These are phyloP conservation scores for Sarocladium kiliense DNA, from an alignment of 2,329 filamentous ascomycete species.

Conservation along the genomic window DNA sequence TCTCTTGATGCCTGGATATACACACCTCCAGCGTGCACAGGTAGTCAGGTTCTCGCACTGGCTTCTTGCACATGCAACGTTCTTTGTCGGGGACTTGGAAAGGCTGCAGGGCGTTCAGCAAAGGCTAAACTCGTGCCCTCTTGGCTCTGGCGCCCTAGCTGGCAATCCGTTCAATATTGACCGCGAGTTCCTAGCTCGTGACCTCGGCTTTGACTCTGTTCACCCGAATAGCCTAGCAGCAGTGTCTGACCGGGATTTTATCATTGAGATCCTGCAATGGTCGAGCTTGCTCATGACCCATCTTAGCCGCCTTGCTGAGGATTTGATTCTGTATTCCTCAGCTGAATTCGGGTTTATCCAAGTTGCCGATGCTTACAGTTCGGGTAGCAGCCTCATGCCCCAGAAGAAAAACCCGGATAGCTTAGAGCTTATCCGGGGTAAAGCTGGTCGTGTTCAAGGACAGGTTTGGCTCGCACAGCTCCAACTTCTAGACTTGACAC, in stretches of 20 bases:
- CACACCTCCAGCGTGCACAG: slow-evolving; percentile 18
- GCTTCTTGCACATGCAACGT: slow-evolving; percentile 18
- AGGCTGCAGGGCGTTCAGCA: slow-evolving; percentile 18
- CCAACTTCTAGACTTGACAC: slow-evolving; percentile 64
- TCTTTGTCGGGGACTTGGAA: slow-evolving; percentile 20
- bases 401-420: slow-evolving; percentile 82
- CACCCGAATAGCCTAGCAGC: slow-evolving; percentile 26
- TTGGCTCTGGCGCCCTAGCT: slow-evolving; percentile 21
- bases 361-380: slow-evolving; percentile 74
- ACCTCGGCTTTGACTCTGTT: slow-evolving; percentile 58
- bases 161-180: slow-evolving; percentile 25
- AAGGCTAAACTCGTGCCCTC: slow-evolving; percentile 20
- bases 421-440: slow-evolving; percentile 67
- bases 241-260: slow-evolving; percentile 60
- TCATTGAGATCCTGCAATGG: slow-evolving; percentile 75
- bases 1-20: slow-evolving; percentile 11
- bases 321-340: slow-evolving; percentile 78
- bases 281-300: slow-evolving; percentile 72
- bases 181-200: slow-evolving; percentile 36
- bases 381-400: slow-evolving; percentile 72
- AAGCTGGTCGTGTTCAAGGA: slow-evolving; percentile 49
- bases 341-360: slow-evolving; percentile 72
- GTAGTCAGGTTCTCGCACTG: slow-evolving; percentile 19
- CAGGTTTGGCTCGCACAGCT: slow-evolving; percentile 64
- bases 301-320: slow-evolving; percentile 76